These are phyloP conservation scores for Daldinia caldariorum DNA, from an alignment of 495 filamentous ascomycete genomes.

Conservation along the genomic window DNA sequence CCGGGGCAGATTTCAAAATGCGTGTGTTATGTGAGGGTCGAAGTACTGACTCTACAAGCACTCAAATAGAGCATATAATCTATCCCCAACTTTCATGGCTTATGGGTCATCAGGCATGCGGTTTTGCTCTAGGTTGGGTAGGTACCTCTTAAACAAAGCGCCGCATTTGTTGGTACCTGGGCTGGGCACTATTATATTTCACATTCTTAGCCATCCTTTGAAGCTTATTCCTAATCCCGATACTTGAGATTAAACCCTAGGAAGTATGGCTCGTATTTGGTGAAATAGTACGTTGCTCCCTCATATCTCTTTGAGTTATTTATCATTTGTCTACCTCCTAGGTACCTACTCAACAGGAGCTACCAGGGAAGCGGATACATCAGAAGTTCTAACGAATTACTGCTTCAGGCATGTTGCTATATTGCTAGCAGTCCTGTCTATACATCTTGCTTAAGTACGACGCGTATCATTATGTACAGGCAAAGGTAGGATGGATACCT, in stretches of 20 bases:
- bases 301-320: not conserved
- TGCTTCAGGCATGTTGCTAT: too few species aligned
- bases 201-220: not conserved
- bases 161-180: not conserved
- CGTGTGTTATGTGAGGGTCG: too few species aligned
- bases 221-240: not conserved
- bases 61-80: too few species aligned
- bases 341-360: not conserved
- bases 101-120: not conserved
- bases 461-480: too few species aligned
- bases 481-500: too few species aligned
- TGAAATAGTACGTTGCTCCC: not conserved
- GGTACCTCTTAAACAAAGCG: not conserved
- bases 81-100: not conserved
- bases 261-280: not conserved
- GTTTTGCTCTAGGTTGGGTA: not conserved
- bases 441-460: too few species aligned
- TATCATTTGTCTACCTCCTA: not conserved
- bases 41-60: too few species aligned
- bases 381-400: too few species aligned
- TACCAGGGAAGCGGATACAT: too few species aligned
- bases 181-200: not conserved
- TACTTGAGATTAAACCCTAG: not conserved
- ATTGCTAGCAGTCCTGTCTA: too few species aligned
- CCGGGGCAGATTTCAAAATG: too few species aligned